Evolutionary conservation across 179 eudicot genomes (phyloP).

Genomic region (Amaranthus tricolor): DNA sequence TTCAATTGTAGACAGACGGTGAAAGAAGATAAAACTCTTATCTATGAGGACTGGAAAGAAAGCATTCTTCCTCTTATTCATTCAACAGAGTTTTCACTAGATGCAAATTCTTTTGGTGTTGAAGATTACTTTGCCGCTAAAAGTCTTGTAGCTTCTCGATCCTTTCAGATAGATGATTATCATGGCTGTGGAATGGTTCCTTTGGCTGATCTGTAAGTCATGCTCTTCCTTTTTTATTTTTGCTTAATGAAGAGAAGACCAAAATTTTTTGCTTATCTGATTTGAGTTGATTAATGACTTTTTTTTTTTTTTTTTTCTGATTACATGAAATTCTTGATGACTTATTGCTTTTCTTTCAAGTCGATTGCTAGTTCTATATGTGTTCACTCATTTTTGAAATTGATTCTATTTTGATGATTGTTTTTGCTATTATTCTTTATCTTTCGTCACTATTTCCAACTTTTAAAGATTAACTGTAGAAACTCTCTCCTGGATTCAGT

Average conservation of each 20-base stretch:
- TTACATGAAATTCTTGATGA: conserved; percentile 1
- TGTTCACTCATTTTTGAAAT: neutral
- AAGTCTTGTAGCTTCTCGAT: conserved; percentile 88
- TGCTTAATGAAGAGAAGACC: neutral
- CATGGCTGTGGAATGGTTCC: conserved; percentile 97
- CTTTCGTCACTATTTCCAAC: neutral
- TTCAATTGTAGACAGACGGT: conserved; percentile 63
- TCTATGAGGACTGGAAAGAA: conserved; percentile 81
- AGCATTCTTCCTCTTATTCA: conserved; percentile 62
- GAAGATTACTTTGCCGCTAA: conserved; percentile 83
- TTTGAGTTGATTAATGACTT: neutral
- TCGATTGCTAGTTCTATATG: neutral
- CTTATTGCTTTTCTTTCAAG: neutral
- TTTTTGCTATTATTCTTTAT: neutral
- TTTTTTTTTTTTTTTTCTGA: no score
- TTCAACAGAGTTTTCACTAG: conserved; percentile 40
- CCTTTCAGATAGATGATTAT: conserved; percentile 84
- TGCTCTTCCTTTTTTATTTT: neutral
- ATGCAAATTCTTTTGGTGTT: conserved; percentile 57
- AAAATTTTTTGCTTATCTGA: neutral
- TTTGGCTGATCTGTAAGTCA: conserved; percentile 84
- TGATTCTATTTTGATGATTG: neutral
- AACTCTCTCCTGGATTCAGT: conserved; percentile 30
- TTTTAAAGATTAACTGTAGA: neutral
- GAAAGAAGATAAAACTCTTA: conserved; percentile 73